These are phyloP conservation scores for Phaeophleospora eucalypticola DNA, from an alignment of 2,329 filamentous ascomycete genomes.

Conservation along the genomic window DNA sequence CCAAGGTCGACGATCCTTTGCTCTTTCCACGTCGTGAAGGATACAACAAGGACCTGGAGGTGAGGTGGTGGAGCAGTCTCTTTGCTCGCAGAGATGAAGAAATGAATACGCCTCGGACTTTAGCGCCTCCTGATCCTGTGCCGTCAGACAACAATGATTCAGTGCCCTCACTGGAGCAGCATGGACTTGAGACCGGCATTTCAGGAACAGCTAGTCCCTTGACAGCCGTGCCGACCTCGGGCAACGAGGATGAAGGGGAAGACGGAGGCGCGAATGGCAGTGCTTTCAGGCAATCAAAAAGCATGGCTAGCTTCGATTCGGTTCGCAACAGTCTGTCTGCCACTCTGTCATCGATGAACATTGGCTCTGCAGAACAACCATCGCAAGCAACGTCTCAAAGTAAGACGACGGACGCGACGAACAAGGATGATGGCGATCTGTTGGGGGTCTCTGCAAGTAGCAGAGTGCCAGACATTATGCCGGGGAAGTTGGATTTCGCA, in stretches of 20 bases:
- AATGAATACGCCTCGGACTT: slow-evolving; percentile 67
- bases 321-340: background rate
- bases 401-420: background rate
- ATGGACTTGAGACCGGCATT: too few relatives aligned
- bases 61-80: slow-evolving; percentile 89
- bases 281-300: background rate
- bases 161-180: too few relatives aligned
- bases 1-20: slow-evolving; percentile 71
- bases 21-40: slow-evolving; percentile 62
- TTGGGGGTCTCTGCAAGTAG: slow-evolving; percentile 9
- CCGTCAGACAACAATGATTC: background rate
- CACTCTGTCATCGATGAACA: background rate
- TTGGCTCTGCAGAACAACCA: background rate
- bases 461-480: slow-evolving; percentile 1
- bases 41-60: slow-evolving; percentile 49
- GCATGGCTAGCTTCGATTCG: background rate
- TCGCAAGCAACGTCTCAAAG: background rate
- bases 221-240: too few relatives aligned
- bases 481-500: slow-evolving; percentile 13
- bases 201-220: too few relatives aligned
- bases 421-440: slow-evolving; percentile 8
- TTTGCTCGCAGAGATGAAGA: slow-evolving; percentile 85
- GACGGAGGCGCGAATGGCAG: background rate
- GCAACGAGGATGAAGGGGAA: too few relatives aligned
- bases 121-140: slow-evolving; percentile 11